Evolutionary conservation across 2,329 filamentous ascomycete species (phyloP), one percentile per base, ranked within the genome.

Genomic region (Diaporthe sp.): DNA sequence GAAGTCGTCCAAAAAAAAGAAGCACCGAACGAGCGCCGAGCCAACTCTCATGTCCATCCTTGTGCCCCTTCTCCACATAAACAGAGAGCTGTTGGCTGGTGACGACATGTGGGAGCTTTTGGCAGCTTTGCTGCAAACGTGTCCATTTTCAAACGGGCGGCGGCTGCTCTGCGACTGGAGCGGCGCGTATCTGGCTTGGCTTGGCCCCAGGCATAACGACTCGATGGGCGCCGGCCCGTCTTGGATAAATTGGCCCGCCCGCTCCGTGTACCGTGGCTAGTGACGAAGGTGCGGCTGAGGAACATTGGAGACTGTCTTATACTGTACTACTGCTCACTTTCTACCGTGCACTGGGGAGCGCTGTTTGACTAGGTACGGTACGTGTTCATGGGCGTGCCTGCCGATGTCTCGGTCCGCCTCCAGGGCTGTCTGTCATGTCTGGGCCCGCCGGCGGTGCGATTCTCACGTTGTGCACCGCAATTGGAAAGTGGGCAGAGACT

Each of bases 21-120:
- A 66, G 61, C 44, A 51, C 63, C 63, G 63, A 66, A 37, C 44
- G 42, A 19, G 7, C 42, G 30, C 63, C 63, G 44, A 66, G 63
- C 63, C 63, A 66, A 25, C 30, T 51, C 44, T 37, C 22, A 50
- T 35, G 27, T 6, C 42, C 30, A 50, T 35, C 30, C 6, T 12
- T 42, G 9, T 13, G 12, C 17, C 30, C 42, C 19, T 65, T 65
- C 44, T 66, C 61, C 61, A 66, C 61, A 66, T 2, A 9, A n/a
- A 13, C 30, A 50, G 5, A 35, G 44, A 35, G 22, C 13, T 47
- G 42, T 25, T 51, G 61, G 42, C 39, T 51, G 61, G 61, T 51
- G 61, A 51, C 44, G 61, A 51, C 42, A 50, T 50, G 4, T 12
- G 22, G 22, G 17, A 32, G 17, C 17, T 32, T 30, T 53, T 13